These are phyloP conservation scores for Pisolithus sp. DNA, from an alignment of 768 basidiomycete species.

Conservation along the genomic window DNA sequence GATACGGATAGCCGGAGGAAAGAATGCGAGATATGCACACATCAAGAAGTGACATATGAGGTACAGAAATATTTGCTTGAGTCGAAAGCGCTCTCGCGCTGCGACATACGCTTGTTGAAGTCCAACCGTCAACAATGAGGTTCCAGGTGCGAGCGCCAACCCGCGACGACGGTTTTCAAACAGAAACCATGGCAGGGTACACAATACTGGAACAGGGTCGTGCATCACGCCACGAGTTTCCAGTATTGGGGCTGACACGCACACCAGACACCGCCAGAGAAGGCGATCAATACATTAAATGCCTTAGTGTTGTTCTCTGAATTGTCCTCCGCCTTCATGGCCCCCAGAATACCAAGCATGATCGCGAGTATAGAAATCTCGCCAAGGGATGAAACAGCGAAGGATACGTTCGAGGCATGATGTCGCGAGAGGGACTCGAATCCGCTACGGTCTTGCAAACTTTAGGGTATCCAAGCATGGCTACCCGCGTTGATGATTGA, in stretches of 20 bases:
- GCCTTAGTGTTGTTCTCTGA: constrained; percentile 69
- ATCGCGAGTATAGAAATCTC: constrained; percentile 64
- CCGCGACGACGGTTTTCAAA: constrained; percentile 64
- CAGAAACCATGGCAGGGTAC: constrained; percentile 69
- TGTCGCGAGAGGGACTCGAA: constrained; percentile 64
- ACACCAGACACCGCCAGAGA: constrained; percentile 74
- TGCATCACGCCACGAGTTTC: background rate
- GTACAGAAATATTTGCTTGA: constrained; percentile 72
- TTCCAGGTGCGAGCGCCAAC: constrained; percentile 49
- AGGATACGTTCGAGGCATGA: constrained; percentile 69
- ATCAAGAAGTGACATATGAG: constrained; percentile 73
- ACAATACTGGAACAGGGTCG: constrained; percentile 38
- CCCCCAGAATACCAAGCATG: constrained; percentile 73
- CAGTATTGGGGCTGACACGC: constrained; percentile 19
- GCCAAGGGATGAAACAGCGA: constrained; percentile 61
- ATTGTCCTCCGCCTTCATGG: constrained; percentile 51
- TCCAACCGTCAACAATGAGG: constrained; percentile 54
- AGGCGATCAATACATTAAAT: constrained; percentile 73
- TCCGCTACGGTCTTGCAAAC: constrained; percentile 44
- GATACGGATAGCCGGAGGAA: background rate
- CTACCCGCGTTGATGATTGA: background rate
- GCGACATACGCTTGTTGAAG: constrained; percentile 62
- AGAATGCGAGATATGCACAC: constrained; percentile 30
- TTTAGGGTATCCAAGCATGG: constrained; percentile 9
- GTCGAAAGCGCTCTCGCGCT: constrained; percentile 53